A percentile compares a stretch with the other conserved stretches of the same genome.
Conservation (phyloP, 129 eudicot species). For the Artemisia argyi region DNA sequence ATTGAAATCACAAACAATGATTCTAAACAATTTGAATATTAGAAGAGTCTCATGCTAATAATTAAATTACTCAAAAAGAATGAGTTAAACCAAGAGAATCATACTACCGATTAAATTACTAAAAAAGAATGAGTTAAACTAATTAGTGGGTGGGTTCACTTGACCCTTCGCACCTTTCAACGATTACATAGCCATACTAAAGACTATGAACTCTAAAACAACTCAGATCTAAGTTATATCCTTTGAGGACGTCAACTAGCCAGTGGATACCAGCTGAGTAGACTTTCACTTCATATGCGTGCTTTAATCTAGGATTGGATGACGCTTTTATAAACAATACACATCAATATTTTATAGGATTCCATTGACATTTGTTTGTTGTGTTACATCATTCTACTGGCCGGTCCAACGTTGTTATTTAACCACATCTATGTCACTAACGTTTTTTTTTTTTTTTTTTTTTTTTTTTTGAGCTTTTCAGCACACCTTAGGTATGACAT, state of each 20-base stretch:
- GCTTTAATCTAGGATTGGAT: slow-evolving; percentile 25
- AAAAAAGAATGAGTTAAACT: slow-evolving; percentile 12
- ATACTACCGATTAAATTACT: slow-evolving; percentile 17
- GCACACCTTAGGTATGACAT: slow-evolving; percentile 19
- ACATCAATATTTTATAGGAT: slow-evolving; percentile 11
- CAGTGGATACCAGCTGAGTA: slow-evolving; percentile 37
- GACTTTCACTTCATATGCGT: slow-evolving; percentile 31
- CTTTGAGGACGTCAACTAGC: neutral
- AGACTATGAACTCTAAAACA: slow-evolving; percentile 2
- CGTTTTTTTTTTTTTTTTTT: neutral
- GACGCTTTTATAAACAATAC: neutral
- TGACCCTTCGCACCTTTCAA: slow-evolving; percentile 29
- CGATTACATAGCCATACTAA: slow-evolving; percentile 20
- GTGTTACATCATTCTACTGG: neutral
- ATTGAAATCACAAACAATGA: too few relatives aligned
- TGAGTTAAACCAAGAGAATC: slow-evolving; percentile 5
- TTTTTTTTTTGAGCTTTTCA: neutral
- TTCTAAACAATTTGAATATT: too few relatives aligned
- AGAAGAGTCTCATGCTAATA: neutral
- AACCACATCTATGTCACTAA: slow-evolving; percentile 23
- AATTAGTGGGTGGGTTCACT: slow-evolving; percentile 12
- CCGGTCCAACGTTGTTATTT: slow-evolving; percentile 25
- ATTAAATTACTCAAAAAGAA: slow-evolving; percentile 27
- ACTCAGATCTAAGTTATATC: neutral
- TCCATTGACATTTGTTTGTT: slow-evolving; percentile 21